These are phyloP conservation scores for Fagopyrum homotropicum DNA, from an alignment of 148 eudicot genomes.

Conservation along the genomic window DNA sequence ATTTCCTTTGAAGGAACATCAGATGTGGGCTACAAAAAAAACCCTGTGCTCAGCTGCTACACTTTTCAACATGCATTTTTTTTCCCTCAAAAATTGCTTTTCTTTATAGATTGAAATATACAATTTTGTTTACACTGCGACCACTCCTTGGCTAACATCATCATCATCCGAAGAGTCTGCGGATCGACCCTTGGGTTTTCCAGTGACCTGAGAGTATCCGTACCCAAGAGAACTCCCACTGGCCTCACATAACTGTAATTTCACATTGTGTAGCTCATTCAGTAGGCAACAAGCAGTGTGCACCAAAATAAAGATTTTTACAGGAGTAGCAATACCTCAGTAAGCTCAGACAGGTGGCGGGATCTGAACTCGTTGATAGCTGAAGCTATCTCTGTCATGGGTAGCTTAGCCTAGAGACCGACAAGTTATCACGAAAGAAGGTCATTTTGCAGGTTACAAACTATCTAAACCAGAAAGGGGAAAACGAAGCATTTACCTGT, in stretches of 20 bases:
- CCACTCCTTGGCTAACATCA: constrained; percentile 1
- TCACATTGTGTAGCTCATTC: neutral
- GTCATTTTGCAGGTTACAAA: neutral
- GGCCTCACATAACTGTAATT: constrained; percentile 7
- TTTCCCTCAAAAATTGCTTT: neutral
- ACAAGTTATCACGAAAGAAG: neutral
- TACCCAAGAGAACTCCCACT: constrained; percentile 14
- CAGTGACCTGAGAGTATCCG: constrained; percentile 8
- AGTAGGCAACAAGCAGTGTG: neutral
- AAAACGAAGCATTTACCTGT: constrained; percentile 39
- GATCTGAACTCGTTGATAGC: constrained; percentile 91
- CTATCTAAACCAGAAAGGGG: neutral
- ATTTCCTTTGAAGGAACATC: neutral
- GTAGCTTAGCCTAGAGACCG: constrained; percentile 65
- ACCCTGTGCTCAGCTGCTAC: neutral
- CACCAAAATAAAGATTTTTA: neutral
- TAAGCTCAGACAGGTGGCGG: constrained; percentile 87
- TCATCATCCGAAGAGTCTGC: constrained; percentile 4
- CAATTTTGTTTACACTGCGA: neutral
- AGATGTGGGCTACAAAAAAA: neutral
- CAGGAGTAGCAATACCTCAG: constrained; percentile 47
- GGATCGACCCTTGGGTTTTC: neutral
- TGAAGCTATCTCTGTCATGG: constrained; percentile 83
- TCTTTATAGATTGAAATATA: neutral
- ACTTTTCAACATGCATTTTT: neutral